These are phyloP conservation scores for Suillus clintonianus DNA, from an alignment of 768 basidiomycete genomes.

Conservation along the genomic window DNA sequence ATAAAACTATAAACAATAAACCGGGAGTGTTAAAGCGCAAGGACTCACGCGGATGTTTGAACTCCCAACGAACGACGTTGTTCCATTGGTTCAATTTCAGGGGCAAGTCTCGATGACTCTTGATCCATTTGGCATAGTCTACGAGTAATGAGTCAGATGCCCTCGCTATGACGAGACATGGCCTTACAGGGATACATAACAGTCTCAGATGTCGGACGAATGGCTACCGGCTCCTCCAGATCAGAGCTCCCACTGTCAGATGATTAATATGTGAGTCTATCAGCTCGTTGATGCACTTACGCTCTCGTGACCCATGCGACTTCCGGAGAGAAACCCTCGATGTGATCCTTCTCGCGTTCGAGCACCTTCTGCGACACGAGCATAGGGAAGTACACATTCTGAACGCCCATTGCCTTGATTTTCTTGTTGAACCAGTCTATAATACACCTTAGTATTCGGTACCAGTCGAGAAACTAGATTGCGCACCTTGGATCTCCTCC, in stretches of 20 bases:
- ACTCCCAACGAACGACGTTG: conserved; percentile 99
- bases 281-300: conserved; percentile 46
- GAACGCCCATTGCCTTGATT: conserved; percentile 93
- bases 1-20: not conserved
- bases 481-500: conserved; percentile 89
- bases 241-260: conserved; percentile 79
- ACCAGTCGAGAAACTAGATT: not conserved
- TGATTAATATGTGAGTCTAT: not conserved
- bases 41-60: conserved; percentile 91
- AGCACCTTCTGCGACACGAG: conserved; percentile 91
- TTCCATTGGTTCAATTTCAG: conserved; percentile 99
- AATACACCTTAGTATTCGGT: not conserved
- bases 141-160: not conserved
- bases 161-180: not conserved
- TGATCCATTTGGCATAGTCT: conserved; percentile 99
- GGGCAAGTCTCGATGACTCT: conserved; percentile 94
- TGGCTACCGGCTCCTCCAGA: conserved; percentile 95
- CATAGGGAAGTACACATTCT: conserved; percentile 99
- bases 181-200: conserved; percentile 96
- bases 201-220: conserved; percentile 97
- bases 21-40: not conserved
- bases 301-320: conserved; percentile 99
- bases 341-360: conserved; percentile 97
- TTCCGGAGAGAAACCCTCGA: conserved; percentile 98
- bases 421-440: conserved; percentile 89